Evolutionary conservation across 768 basidiomycete species (phyloP), one percentile per base, ranked within the genome.

Genomic region (Kockovaella imperatae): DNA sequence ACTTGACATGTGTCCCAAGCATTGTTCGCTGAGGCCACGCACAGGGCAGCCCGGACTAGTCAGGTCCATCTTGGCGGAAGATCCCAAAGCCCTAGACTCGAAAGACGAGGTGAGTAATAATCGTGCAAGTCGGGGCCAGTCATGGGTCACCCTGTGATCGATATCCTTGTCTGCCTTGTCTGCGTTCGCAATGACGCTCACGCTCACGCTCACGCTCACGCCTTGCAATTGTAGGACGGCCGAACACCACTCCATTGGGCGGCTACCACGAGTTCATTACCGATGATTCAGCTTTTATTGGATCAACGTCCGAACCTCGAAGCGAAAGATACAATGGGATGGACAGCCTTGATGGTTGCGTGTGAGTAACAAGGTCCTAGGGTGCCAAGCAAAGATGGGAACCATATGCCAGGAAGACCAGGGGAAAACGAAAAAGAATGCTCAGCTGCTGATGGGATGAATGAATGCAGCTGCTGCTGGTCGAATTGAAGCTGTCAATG

Each of bases 211-310:
- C 13, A 41, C 3, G 25, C 26, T 29, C 30, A 44, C 15, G 10
- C 23, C 18, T 44, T 49, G 11, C 39, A 28, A 14, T 14, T 24
- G 14, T 28, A 73, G 72, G 72, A 73, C 42, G 69, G 68, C 4
- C 42, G 72, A 15, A 71, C 72, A 28, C 62, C 72, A 4, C 54
- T 71, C 15, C 72, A 73, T 45, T 73, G 72, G 72, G 69, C 70
- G 5, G 63, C 65, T 14, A 63, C 68, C 21, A 59, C 59, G 1
- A 43, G 54, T 2, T 59, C 59, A 26, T 47, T 70, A 10, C 52
- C 56, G 24, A 60, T 70, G 35, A 34, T 59, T 0, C 70, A 73
- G 44, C 49, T 64, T 3, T 38, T 73, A 3, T 47, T 73, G 14
- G 42, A 51, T 0, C 47, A 66, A 50, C 35, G 53, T 25, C 63